Base-by-base conservation (phyloP, 2,329 filamentous ascomycete genomes). In the Trichoderma pleuroti region DNA sequence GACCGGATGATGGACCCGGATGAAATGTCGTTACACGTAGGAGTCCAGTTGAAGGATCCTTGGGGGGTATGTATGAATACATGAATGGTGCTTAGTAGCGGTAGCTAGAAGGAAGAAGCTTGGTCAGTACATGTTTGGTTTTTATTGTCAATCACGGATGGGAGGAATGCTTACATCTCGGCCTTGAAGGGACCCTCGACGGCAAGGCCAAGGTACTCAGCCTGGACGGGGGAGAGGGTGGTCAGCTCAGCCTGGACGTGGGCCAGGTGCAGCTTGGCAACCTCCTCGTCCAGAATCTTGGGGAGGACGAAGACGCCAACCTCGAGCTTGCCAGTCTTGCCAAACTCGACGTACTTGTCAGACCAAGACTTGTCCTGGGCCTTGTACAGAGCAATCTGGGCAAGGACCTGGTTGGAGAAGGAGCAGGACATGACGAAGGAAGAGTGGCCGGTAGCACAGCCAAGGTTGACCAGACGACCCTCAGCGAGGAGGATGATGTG, bases 391-490 rank as follows among this genome's bases (percentile, higher is more conserved):
- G 97, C 92, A 86, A 99, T 98, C 88, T 99, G 96, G 77, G 96
- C 96, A 83, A 99, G 93, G 79, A 98, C 96, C 90, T 99, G 96
- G 92, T 99, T 99, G 90, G 94, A 97, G 92, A 99, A 99, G 75
- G 95, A 98, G 92, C 96, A 99, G 79, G 94, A 98, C 96, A 99
- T 98, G 77, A 99, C 96, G 85, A 99, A 99, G 67, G 95, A 98
- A 77, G 94, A 97, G 92, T 99, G 96, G 77, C 96, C 96, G 75
- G 96, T 99, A 82, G 96, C 96, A 85, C 96, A 99, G 84, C 96
- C 96, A 78, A 99, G 89, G 92, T 99, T 99, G 87, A 99, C 96
- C 76, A 99, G 92, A 88, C 96, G 95, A 78, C 96, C 96, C 88
- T 98, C 96, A 74, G 96, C 96, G 75, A 99, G 91, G 79, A 99